Conservation (phyloP, 2,329 filamentous ascomycete genomes). For the Xylaria arbuscula region DNA sequence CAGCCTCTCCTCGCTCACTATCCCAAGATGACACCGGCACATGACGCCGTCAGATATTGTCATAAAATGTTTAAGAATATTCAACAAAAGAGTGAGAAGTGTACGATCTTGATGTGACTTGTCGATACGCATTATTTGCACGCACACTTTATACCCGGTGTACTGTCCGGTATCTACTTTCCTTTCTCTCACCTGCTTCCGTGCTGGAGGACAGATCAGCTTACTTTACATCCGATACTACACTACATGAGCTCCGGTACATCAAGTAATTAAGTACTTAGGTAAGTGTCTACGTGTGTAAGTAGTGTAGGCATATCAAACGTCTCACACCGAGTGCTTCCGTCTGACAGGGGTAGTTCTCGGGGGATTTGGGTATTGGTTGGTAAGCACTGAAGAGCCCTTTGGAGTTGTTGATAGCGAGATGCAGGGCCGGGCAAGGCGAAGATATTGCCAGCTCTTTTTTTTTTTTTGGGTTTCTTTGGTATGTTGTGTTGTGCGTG, state of each 20-base stretch:
- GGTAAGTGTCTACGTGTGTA: too few relatives aligned
- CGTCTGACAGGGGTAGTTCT: constrained; percentile 4
- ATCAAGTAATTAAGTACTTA: too few relatives aligned
- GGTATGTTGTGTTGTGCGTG: neutral
- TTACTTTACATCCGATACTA: neutral
- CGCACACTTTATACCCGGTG: constrained; percentile 8
- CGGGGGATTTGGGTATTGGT: neutral
- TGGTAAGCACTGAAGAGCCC: neutral
- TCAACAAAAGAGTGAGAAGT: neutral
- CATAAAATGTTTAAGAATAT: neutral
- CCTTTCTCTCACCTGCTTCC: neutral
- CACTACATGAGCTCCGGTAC: neutral
- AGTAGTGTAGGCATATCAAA: neutral
- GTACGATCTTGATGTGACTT: neutral
- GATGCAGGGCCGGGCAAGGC: neutral
- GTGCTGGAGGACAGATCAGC: neutral
- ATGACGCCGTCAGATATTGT: neutral
- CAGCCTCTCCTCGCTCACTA: neutral
- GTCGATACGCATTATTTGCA: neutral
- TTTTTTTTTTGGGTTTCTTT: neutral
- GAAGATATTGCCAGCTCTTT: neutral
- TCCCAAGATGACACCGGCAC: too few relatives aligned
- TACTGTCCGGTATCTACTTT: constrained; percentile 8
- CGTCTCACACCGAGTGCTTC: constrained; percentile 15
- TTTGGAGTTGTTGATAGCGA: neutral